Conservation (phyloP, 2,329 filamentous ascomycete species). For the Epichloe hybrida region DNA sequence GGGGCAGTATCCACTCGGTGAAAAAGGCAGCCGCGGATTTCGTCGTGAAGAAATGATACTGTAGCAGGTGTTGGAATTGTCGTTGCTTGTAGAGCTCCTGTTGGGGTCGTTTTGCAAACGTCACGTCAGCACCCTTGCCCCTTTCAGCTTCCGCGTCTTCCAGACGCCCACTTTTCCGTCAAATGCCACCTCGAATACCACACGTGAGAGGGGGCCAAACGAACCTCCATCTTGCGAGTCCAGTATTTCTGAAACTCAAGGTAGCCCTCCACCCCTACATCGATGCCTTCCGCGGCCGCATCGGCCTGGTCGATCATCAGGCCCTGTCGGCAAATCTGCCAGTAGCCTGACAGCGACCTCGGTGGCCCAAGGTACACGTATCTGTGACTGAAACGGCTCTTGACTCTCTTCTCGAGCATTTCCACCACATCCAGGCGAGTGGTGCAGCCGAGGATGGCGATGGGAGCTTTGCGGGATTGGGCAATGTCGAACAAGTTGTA, state of each 20-base stretch:
- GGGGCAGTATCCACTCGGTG: constrained; percentile 51
- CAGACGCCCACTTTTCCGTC: not conserved
- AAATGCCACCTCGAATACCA: not conserved
- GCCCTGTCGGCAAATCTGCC: constrained; percentile 65
- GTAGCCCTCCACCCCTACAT: constrained; percentile 31
- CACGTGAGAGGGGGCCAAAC: constrained; percentile 4
- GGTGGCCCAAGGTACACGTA: constrained; percentile 76
- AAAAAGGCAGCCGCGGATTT: constrained; percentile 62
- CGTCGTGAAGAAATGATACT: constrained; percentile 55
- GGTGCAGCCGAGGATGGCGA: constrained; percentile 86
- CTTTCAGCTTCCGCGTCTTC: not conserved
- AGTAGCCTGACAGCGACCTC: constrained; percentile 60
- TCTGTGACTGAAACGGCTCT: constrained; percentile 92
- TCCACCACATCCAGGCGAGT: constrained; percentile 87
- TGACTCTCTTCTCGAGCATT: constrained; percentile 89
- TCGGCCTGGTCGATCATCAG: constrained; percentile 52
- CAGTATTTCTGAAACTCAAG: constrained; percentile 43
- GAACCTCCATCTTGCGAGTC: constrained; percentile 44
- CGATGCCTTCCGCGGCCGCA: constrained; percentile 34
- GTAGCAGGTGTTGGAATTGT: constrained; percentile 49
- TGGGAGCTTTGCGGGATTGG: constrained; percentile 86
- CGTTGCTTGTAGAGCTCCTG: constrained; percentile 40
- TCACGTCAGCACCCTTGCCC: not conserved
- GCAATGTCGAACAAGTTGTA: constrained; percentile 98
- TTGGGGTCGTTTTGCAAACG: not conserved